A percentile compares a stretch with the other conserved stretches of the same genome.
These are phyloP conservation scores for Filobasidium wieringae DNA, from an alignment of 768 basidiomycete species.

Conservation along the genomic window DNA sequence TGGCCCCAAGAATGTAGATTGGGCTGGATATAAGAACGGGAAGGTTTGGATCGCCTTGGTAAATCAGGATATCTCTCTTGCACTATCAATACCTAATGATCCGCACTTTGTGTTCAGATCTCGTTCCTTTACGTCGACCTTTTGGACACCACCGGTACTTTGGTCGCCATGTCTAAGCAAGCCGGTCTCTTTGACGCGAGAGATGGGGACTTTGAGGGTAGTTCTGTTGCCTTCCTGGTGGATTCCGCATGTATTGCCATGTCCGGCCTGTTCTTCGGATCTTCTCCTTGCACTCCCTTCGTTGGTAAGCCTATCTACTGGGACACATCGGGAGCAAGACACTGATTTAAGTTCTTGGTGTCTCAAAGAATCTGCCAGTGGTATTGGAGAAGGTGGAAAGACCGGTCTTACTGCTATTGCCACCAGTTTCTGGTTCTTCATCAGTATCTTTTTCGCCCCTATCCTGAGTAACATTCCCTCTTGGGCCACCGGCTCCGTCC, in stretches of 20 bases:
- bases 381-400: slow-evolving; percentile 63
- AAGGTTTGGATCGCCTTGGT: slow-evolving; percentile 70
- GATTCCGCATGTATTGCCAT: slow-evolving; percentile 27
- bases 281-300: slow-evolving; percentile 28
- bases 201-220: slow-evolving; percentile 75
- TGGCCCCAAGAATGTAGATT: slow-evolving; percentile 27
- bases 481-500: slow-evolving; percentile 77
- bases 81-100: not conserved
- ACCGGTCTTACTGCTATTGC: slow-evolving; percentile 70
- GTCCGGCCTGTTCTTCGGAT: slow-evolving; percentile 30
- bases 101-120: slow-evolving; percentile 34
- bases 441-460: slow-evolving; percentile 76
- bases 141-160: slow-evolving; percentile 52
- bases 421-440: slow-evolving; percentile 63
- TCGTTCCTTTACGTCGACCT: slow-evolving; percentile 87
- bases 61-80: slow-evolving; percentile 1
- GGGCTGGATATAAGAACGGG: slow-evolving; percentile 47
- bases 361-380: slow-evolving; percentile 17
- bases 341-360: not conserved
- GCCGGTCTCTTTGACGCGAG: slow-evolving; percentile 75
- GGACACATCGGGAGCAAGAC: not conserved
- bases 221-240: slow-evolving; percentile 37
- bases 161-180: slow-evolving; percentile 85
- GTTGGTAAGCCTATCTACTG: slow-evolving; percentile 11
- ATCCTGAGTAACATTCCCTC: slow-evolving; percentile 76